Percentiles rank a stretch among this genome's conserved stretches.
Conservation (phyloP, 2,329 filamentous ascomycete genomes). For the Lecanicillium sp. region DNA sequence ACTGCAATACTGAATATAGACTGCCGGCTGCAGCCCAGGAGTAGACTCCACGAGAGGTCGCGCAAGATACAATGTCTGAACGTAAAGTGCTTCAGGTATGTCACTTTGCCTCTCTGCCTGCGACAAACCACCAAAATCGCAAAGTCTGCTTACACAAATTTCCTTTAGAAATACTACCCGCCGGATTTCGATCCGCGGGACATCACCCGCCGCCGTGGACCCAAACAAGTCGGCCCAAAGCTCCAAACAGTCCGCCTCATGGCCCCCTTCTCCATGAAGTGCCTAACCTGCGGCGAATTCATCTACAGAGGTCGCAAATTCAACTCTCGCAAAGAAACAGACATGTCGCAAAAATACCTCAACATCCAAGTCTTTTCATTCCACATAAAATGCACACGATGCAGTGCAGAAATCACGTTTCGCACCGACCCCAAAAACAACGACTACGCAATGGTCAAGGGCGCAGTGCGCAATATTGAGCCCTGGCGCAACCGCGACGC, state of each 20-base stretch:
- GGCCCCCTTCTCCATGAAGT: slow-evolving; percentile 38
- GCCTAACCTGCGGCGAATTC: slow-evolving; percentile 55
- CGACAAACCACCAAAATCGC: not conserved
- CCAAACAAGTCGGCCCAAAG: slow-evolving; percentile 68
- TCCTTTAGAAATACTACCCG: slow-evolving; percentile 48
- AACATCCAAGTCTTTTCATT: slow-evolving; percentile 82
- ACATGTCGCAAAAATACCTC: slow-evolving; percentile 79
- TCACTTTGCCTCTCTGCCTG: not conserved
- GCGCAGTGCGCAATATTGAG: slow-evolving; percentile 89
- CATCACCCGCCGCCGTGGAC: slow-evolving; percentile 60
- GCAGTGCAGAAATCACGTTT: slow-evolving; percentile 81
- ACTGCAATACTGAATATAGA: not conserved
- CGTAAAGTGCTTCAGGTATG: slow-evolving; percentile 60
- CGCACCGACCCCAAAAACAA: slow-evolving; percentile 91
- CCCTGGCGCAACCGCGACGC: slow-evolving; percentile 64
- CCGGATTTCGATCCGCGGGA: slow-evolving; percentile 86
- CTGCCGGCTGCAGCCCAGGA: too few relatives aligned
- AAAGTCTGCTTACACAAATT: not conserved
- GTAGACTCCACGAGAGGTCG: slow-evolving; percentile 9
- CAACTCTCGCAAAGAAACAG: slow-evolving; percentile 89
- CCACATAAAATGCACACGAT: slow-evolving; percentile 75
- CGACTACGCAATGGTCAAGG: slow-evolving; percentile 74
- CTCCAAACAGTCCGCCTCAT: slow-evolving; percentile 84
- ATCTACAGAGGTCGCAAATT: slow-evolving; percentile 94
- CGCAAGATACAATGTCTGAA: slow-evolving; percentile 60